Evolutionary conservation across 257 asterid species (phyloP).

Genomic region (Sherardia arvensis): DNA sequence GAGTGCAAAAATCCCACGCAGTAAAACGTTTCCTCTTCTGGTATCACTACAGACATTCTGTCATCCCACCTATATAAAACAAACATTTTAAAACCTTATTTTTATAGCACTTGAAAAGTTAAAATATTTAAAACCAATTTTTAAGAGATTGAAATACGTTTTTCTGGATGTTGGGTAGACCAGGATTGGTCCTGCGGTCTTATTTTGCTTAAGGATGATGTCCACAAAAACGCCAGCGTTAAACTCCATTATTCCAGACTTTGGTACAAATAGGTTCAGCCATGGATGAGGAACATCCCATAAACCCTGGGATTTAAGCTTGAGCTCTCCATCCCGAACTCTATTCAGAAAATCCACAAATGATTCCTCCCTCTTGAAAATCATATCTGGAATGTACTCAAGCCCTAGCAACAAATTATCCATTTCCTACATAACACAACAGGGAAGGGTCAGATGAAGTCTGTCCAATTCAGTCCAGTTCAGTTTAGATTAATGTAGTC

Average conservation of each 20-base stretch:
- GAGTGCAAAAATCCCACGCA: conserved; percentile 28
- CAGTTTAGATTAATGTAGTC: too few species aligned
- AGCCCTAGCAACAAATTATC: conserved; percentile 22
- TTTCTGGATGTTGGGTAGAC: conserved; percentile 55
- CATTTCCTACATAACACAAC: conserved; percentile 26
- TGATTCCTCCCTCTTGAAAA: conserved; percentile 27
- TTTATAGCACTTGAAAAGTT: background rate
- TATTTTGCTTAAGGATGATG: conserved; percentile 41
- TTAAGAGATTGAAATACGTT: too few species aligned
- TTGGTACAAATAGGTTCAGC: conserved; percentile 71
- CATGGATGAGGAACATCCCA: conserved; percentile 65
- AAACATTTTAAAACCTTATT: background rate
- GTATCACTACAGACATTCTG: conserved; percentile 26
- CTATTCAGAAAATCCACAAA: conserved; percentile 40
- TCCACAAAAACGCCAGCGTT: conserved; percentile 46
- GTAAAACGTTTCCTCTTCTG: conserved; percentile 29
- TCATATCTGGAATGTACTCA: conserved; percentile 25
- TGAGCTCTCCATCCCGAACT: conserved; percentile 38
- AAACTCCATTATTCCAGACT: conserved; percentile 44
- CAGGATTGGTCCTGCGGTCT: conserved; percentile 48
- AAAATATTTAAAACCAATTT: too few species aligned
- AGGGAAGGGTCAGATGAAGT: background rate
- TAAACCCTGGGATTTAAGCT: conserved; percentile 21
- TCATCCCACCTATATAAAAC: conserved; percentile 36
- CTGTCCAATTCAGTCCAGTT: too few species aligned